Conservation (phyloP, 441 rosid species). For the Brassica balearica region DNA sequence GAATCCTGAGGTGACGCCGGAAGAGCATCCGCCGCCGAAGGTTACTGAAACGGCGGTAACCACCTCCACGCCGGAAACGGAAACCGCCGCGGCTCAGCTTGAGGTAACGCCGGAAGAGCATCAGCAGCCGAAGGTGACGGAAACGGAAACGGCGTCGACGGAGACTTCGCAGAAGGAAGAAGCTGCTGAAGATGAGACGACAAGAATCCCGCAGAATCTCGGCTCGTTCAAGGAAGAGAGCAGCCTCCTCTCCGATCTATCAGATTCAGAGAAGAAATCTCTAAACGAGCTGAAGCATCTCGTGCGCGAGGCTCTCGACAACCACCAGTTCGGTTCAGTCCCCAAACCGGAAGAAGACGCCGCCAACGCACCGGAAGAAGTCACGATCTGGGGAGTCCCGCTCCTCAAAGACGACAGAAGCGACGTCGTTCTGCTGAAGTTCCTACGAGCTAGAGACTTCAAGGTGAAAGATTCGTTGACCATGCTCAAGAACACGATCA, state of each 20-base stretch:
- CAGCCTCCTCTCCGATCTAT: constrained; percentile 69
- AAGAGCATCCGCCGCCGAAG: constrained; percentile 29
- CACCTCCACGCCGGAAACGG: constrained; percentile 11
- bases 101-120: constrained; percentile 24
- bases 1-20: neutral
- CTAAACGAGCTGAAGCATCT: constrained; percentile 69
- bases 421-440: constrained; percentile 68
- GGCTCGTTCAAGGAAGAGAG: constrained; percentile 90
- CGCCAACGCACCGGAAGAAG: constrained; percentile 51
- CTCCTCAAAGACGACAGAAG: constrained; percentile 58
- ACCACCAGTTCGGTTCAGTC: constrained; percentile 51
- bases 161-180: constrained; percentile 41
- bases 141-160: constrained; percentile 36
- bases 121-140: constrained; percentile 33
- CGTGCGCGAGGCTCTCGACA: constrained; percentile 62
- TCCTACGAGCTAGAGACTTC: constrained; percentile 72
- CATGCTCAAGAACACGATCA: constrained; percentile 63
- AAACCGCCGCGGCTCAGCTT: neutral
- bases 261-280: constrained; percentile 66
- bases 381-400: constrained; percentile 68
- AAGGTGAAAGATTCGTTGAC: constrained; percentile 65
- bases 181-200: constrained; percentile 40
- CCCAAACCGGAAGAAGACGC: constrained; percentile 15
- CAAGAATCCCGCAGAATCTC: constrained; percentile 48
- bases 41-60: constrained; percentile 26